Evolutionary conservation across 495 filamentous ascomycete genomes (phyloP).

Genomic region (Neurospora sp.): DNA sequence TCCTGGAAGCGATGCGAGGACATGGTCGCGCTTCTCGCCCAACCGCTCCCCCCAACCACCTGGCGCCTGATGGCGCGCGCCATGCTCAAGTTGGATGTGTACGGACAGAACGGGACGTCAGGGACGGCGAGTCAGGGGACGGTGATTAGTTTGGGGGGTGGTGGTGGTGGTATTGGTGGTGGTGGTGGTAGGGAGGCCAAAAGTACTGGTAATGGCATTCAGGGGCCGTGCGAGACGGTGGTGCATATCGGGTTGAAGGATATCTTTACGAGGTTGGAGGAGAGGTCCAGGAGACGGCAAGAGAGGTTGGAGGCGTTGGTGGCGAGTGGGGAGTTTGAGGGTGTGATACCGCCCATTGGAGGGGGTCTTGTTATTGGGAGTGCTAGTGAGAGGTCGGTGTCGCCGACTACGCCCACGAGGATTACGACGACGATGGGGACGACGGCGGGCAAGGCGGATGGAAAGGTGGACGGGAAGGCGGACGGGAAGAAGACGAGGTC

Average conservation of each 20-base stretch:
- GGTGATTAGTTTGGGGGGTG: not conserved
- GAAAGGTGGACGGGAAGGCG: not conserved
- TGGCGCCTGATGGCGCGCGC: slow-evolving; percentile 43
- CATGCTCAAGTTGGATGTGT: slow-evolving; percentile 42
- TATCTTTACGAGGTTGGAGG: slow-evolving; percentile 40
- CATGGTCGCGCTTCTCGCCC: slow-evolving; percentile 14
- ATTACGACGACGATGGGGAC: not conserved
- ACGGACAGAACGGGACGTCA: slow-evolving; percentile 29
- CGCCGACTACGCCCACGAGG: not conserved
- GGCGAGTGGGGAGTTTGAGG: slow-evolving; percentile 10
- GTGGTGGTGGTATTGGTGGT: not conserved
- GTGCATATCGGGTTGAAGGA: slow-evolving; percentile 35
- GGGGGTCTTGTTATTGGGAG: not conserved
- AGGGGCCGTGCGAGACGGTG: not conserved
- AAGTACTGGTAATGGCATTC: not conserved
- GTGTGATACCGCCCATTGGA: not conserved
- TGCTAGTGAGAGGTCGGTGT: not conserved
- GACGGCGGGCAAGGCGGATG: not conserved
- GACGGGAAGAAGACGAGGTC: slow-evolving; percentile 11
- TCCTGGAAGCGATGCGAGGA: not conserved
- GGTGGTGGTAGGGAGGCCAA: not conserved
- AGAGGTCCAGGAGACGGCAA: slow-evolving; percentile 32
- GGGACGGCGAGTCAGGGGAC: not conserved
- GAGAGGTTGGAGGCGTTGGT: slow-evolving; percentile 27
- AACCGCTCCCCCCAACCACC: slow-evolving; percentile 33